A percentile compares a stretch with the other conserved stretches of the same genome.
Evolutionary conservation across 2,329 filamentous ascomycete species (phyloP).

Genomic region (Exophiala phaeomuriformis): DNA sequence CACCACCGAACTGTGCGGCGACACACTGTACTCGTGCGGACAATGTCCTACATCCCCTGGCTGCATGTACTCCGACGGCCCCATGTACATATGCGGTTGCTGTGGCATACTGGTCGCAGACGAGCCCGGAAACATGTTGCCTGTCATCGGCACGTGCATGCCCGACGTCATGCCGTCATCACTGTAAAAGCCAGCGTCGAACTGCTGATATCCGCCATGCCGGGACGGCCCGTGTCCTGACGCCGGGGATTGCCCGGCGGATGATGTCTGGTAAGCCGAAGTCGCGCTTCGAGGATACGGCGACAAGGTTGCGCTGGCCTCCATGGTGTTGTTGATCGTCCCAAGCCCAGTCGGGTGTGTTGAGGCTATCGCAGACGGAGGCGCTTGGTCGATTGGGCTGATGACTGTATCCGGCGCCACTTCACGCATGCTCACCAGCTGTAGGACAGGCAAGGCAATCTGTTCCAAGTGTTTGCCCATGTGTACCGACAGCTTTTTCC

Average conservation of each 20-base stretch:
- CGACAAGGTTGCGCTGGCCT: constrained; percentile 28
- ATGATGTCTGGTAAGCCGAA: constrained; percentile 27
- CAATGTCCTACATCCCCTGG: background rate
- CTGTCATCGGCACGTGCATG: constrained; percentile 2
- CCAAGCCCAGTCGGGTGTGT: constrained; percentile 22
- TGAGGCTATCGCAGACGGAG: constrained; percentile 31
- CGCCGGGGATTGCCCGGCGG: constrained; percentile 26
- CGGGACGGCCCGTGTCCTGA: constrained; percentile 12
- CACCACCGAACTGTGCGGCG: constrained; percentile 11
- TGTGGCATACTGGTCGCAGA: background rate
- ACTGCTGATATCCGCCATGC: constrained; percentile 5
- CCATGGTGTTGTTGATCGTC: constrained; percentile 19
- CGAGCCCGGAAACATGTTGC: constrained; percentile 1
- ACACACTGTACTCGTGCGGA: constrained; percentile 11
- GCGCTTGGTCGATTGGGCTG: constrained; percentile 56
- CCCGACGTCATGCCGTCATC: constrained; percentile 10
- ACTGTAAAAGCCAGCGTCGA: constrained; percentile 14
- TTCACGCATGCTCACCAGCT: constrained; percentile 40
- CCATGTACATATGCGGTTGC: constrained; percentile 7
- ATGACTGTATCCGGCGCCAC: constrained; percentile 53
- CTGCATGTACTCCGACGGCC: constrained; percentile 2
- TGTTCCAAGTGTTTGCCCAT: constrained; percentile 91
- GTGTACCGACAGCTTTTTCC: constrained; percentile 93
- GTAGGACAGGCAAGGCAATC: constrained; percentile 72
- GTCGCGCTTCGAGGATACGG: constrained; percentile 23